Base-by-base conservation (phyloP, 2,329 filamentous ascomycete genomes). In the Penicillium nordicum region DNA sequence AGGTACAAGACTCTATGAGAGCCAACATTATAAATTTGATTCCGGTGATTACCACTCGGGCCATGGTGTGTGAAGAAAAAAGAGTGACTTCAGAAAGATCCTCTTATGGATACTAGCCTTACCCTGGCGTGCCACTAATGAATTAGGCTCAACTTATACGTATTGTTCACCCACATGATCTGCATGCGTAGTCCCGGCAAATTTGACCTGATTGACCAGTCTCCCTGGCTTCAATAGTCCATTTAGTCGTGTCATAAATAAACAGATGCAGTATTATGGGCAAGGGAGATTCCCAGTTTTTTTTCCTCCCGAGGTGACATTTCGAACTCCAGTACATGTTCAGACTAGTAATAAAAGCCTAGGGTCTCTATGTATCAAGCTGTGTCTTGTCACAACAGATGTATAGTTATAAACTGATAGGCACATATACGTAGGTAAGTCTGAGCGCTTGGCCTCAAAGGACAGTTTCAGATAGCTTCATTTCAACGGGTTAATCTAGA, bases 61-160 rank as follows among this genome's bases (percentile, higher is more conserved):
- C 55, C n/a, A 63, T 58, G 52, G 10, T 60, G 14, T 55, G 27
- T 30, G 1, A 50, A 18, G 18, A 29, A 21, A 38, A 21, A 43
- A 51, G 9, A 21, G 3, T 8, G 9, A 7, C 25, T 16, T 32
- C 30, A 12, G 11, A 11, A 4, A 10, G 18, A 23, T 18, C 16
- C 43, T 18, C 9, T 38, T 32, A 23, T 30, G 16, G 9, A 30
- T 11, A 11, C 12, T 11, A 25, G 27, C 9, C 9, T 30, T 32
- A 6, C 16, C 21, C 16, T 44, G 6, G 40, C 21, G 10, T 43
- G 10, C 25, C 27, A 50, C 36, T 50, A 50, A 25, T 43, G 21
- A 29, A 42, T 23, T 23, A 38, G 14, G n/a, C n/a, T 42, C 14
- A 11, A 16, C 11, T n/a, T 42, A 3, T 40, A 23, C 11, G 21